Percentiles rank a stretch among this genome's conserved stretches.
phyloP scores from a whole-genome alignment of 176 grass and related monocot species.

The sorghum (Sorghum bicolor) region Sorghum_bicolor_NCBIv3 NC_012878.2:13298501-13299000 shows the following conservation, averaged over 20 bases:
- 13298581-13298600: neutral
- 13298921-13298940: neutral
- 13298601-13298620: neutral
- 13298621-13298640: neutral
- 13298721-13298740: constrained; percentile 62
- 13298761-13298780: neutral
- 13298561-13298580: neutral
- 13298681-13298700: constrained; percentile 64
- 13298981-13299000: neutral
- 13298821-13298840: constrained; percentile 49
- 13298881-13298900: constrained; percentile 92
- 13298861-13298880: constrained; percentile 65
- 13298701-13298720: constrained; percentile 61
- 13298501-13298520: constrained; percentile 70
- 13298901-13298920: neutral
- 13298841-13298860: constrained; percentile 82
- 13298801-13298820: neutral
- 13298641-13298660: neutral
- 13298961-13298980: neutral
- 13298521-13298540: constrained; percentile 62
- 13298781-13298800: neutral
- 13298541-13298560: constrained; percentile 57
- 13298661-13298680: constrained; percentile 53
- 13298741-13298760: neutral
- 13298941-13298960: neutral